These are phyloP conservation scores for Lachancea waltii DNA, from an alignment of 805 yeast species.

Conservation along the genomic window DNA sequence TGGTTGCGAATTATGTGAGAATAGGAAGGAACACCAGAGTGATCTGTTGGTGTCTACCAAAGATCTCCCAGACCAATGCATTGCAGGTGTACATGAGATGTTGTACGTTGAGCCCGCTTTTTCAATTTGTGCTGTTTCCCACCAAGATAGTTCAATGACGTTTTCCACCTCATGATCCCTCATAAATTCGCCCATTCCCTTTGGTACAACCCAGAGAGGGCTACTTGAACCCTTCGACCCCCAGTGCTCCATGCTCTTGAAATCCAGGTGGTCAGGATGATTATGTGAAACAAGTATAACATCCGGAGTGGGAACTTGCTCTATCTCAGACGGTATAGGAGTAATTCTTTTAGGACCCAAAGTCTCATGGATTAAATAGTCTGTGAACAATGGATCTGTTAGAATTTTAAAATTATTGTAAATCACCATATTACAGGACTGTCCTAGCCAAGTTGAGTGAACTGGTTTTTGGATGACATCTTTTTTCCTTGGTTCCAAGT, in stretches of 20 bases:
- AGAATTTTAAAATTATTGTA: constrained; percentile 65
- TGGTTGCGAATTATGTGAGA: constrained; percentile 61
- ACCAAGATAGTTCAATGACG: constrained; percentile 83
- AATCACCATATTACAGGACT: constrained; percentile 74
- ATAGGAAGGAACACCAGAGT: constrained; percentile 83
- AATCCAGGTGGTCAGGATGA: constrained; percentile 91
- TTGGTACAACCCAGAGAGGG: constrained; percentile 80
- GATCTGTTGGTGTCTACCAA: constrained; percentile 74
- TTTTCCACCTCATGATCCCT: constrained; percentile 52
- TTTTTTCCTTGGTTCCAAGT: not conserved
- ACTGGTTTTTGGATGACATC: not conserved
- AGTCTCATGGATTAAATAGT: constrained; percentile 52
- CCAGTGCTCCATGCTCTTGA: constrained; percentile 43
- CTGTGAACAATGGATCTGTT: constrained; percentile 78
- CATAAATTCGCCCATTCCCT: constrained; percentile 61
- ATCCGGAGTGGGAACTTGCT: constrained; percentile 61
- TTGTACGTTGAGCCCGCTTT: constrained; percentile 44
- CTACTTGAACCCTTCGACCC: constrained; percentile 21
- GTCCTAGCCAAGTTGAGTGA: constrained; percentile 83
- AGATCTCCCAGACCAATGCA: constrained; percentile 94
- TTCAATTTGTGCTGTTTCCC: constrained; percentile 52
- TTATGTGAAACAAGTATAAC: constrained; percentile 82
- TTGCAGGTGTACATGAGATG: constrained; percentile 84
- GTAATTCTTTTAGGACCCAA: constrained; percentile 84
- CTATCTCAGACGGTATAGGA: constrained; percentile 61